Evolutionary conservation across 371 early-diverging fungal genomes (phyloP), one percentile per base, ranked within the genome.

Genomic region (Mortierella sp.): DNA sequence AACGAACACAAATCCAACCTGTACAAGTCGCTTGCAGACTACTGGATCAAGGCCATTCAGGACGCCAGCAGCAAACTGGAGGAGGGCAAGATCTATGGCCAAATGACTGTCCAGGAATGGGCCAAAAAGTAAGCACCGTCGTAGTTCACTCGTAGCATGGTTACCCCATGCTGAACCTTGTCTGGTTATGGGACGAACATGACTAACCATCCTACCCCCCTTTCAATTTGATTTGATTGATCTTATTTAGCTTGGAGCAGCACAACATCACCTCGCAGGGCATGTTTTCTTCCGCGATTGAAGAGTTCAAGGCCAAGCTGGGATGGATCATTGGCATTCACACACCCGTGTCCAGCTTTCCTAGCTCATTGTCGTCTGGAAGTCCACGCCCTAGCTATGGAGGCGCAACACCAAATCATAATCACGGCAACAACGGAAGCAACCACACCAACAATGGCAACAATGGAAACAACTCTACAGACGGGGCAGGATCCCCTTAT

Each of bases 51-150:
- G 34, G 94, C 95, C 48, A 91, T 95, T 69, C 88, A 87, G 43
- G 91, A 92, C 58, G 92, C 96, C 0, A 88, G 90, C 44, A 88
- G 91, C 45, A 92, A 94, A 71, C 81, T 95, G 37, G 90, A 91
- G 45, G 94, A 95, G 68, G 95, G 95, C 52, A 94, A 94, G 85
- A 85, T 93, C 43, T 95, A 91, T 77, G 93, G 93, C 64, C 89
- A 92, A 24, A 87, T 89, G 45, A 88, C 93, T 29, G 93, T 96
- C 29, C 89, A 87, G 50, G 94, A 95, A 79, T 97, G 97, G 97
- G 95, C 92, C 6, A 90, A 87, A 73, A 89, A 88, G 90, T 90
- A 89, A 72, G 78, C n/a, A 34, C 45, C 16, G 3, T 13, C 34
- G 43, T 58, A 31, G 19, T 41, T 11, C 29, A 19, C 19, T 26